A percentile compares a stretch with the other conserved stretches of the same genome.
These are phyloP conservation scores for Xylaria nigripes DNA, from an alignment of 495 filamentous ascomycete species.

Conservation along the genomic window DNA sequence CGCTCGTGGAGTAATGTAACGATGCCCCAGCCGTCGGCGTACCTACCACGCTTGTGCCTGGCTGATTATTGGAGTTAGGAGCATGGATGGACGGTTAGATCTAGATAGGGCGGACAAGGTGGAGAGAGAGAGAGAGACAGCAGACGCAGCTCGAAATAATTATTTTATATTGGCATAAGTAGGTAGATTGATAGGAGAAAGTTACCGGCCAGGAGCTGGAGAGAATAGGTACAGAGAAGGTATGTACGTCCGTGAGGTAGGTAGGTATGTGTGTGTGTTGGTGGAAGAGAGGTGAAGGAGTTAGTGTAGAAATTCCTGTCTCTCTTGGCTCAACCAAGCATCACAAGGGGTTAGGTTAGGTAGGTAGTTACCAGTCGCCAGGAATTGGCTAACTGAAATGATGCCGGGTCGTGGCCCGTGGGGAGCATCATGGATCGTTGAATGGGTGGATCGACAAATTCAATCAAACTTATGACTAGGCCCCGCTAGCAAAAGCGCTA, in stretches of 20 bases:
- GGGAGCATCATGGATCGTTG: not conserved
- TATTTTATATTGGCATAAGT: not conserved
- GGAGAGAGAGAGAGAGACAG: not conserved
- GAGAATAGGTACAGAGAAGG: not conserved
- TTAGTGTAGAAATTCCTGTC: not conserved
- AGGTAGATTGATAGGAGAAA: not conserved
- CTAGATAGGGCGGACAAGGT: not conserved
- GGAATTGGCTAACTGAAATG: not conserved
- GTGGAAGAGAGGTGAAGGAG: not conserved
- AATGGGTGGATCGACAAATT: not conserved
- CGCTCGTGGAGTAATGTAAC: not conserved
- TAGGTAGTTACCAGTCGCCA: not conserved
- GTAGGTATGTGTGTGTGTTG: not conserved
- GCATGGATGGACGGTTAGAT: not conserved
- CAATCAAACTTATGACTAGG: too few species aligned
- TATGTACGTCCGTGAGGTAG: not conserved
- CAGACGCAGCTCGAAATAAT: not conserved
- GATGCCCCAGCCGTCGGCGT: not conserved
- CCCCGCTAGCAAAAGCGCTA: too few species aligned
- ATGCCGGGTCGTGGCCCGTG: constrained; percentile 1
- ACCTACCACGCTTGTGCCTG: not conserved
- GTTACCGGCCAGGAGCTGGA: not conserved
- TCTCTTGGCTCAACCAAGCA: not conserved
- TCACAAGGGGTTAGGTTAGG: not conserved
- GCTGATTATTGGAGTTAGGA: not conserved